Conservation (phyloP, 345 rosid genomes). For the Boechera stricta region DNA sequence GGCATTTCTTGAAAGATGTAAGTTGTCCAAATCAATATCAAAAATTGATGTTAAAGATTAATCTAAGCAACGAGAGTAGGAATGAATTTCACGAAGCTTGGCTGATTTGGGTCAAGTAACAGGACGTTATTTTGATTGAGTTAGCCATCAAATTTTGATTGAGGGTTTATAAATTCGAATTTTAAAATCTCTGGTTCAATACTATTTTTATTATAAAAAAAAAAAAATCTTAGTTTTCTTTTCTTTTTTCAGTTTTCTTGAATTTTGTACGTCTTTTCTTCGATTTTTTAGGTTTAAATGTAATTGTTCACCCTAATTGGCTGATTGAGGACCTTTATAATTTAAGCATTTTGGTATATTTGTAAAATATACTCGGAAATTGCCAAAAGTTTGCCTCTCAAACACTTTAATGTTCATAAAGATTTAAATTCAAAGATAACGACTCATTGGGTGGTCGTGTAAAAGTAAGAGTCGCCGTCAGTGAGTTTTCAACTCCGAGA, state of each 20-base stretch:
- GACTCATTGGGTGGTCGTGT: background rate
- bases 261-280: too few relatives aligned
- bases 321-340: background rate
- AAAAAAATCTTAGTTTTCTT: too few relatives aligned
- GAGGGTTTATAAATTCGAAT: too few relatives aligned
- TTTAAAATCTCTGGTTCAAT: too few relatives aligned
- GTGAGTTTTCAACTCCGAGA: background rate
- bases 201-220: too few relatives aligned
- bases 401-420: background rate
- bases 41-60: background rate
- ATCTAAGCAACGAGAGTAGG: background rate
- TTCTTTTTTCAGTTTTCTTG: too few relatives aligned
- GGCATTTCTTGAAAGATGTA: background rate
- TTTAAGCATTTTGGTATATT: background rate
- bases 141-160: too few relatives aligned
- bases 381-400: constrained; percentile 12
- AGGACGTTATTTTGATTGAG: background rate
- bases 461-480: background rate
- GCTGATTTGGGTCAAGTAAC: background rate
- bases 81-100: background rate
- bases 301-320: background rate
- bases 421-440: background rate
- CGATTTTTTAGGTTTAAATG: background rate
- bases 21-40: background rate
- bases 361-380: background rate